Percentiles rank a stretch among this genome's conserved stretches.
These are phyloP conservation scores for Cyberlindnera saturnus DNA, from an alignment of 805 yeast species.

Conservation along the genomic window DNA sequence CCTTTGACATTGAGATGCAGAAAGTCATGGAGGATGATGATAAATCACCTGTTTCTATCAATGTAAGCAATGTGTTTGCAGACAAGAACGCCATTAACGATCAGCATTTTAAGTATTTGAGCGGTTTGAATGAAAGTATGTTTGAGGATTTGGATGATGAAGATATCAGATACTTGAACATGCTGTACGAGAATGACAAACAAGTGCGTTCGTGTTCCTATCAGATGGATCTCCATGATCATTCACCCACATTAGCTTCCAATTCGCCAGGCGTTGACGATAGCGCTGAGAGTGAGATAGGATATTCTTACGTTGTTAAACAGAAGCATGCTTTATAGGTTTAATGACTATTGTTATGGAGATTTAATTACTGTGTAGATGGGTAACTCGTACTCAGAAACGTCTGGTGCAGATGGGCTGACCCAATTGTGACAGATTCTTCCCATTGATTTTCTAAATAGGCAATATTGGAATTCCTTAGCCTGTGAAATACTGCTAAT, in stretches of 20 bases:
- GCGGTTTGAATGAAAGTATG: slow-evolving; percentile 3
- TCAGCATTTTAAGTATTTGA: slow-evolving; percentile 2
- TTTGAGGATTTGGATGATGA: slow-evolving; percentile 21
- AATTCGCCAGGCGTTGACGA: too few relatives aligned
- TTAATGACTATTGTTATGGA: too few relatives aligned
- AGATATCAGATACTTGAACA: slow-evolving; percentile 19
- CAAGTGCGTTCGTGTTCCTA: background rate
- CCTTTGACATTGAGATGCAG: slow-evolving; percentile 24
- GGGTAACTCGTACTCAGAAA: too few relatives aligned
- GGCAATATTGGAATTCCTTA: too few relatives aligned
- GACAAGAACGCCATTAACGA: slow-evolving; percentile 11
- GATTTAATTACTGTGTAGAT: too few relatives aligned
- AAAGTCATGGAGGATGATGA: slow-evolving; percentile 8
- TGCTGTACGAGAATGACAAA: slow-evolving; percentile 14
- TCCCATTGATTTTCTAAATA: too few relatives aligned
- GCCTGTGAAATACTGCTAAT: too few relatives aligned
- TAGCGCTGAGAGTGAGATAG: background rate
- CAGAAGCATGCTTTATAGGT: slow-evolving; percentile 1
- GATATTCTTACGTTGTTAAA: slow-evolving; percentile 1
- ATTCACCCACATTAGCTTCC: too few relatives aligned
- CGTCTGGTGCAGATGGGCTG: too few relatives aligned
- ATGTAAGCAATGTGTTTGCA: slow-evolving; percentile 14
- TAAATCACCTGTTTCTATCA: slow-evolving; percentile 15
- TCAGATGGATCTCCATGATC: too few relatives aligned
- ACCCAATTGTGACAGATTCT: too few relatives aligned